Conservation (phyloP, 2,329 filamentous ascomycete species). For the Fusarium sp. region DNA sequence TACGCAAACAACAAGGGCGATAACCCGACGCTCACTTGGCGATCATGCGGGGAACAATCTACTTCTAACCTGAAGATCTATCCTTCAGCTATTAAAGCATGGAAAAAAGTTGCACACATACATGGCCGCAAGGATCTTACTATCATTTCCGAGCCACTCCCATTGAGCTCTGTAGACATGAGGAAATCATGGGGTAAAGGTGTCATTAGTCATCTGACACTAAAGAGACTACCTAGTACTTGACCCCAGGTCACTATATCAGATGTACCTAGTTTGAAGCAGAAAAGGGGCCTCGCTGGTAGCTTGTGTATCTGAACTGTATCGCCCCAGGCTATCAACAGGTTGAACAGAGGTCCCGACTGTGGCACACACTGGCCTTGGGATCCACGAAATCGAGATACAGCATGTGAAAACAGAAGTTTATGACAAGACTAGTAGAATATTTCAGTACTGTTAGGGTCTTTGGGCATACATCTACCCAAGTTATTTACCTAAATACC, state of each 20-base stretch:
- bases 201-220: background rate
- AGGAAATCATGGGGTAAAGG: background rate
- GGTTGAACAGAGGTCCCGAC: no score
- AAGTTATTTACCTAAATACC: no score
- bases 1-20: background rate
- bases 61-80: background rate
- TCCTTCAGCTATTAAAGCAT: background rate
- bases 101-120: background rate
- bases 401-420: no score
- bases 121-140: background rate
- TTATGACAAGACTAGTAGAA: no score
- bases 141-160: background rate
- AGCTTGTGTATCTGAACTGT: background rate
- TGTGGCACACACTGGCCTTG: no score
- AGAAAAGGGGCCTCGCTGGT: background rate
- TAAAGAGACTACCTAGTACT: background rate
- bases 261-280: background rate
- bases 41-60: background rate
- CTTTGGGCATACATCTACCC: no score
- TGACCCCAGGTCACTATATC: background rate
- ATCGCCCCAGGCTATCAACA: no score
- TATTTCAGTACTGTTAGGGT: no score
- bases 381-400: no score
- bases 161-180: background rate
- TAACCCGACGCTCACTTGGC: background rate